Percentiles rank a stretch among this genome's conserved stretches.
Evolutionary conservation across 371 early-diverging fungal genomes (phyloP).

Genomic region (Actinomortierella wolfii): DNA sequence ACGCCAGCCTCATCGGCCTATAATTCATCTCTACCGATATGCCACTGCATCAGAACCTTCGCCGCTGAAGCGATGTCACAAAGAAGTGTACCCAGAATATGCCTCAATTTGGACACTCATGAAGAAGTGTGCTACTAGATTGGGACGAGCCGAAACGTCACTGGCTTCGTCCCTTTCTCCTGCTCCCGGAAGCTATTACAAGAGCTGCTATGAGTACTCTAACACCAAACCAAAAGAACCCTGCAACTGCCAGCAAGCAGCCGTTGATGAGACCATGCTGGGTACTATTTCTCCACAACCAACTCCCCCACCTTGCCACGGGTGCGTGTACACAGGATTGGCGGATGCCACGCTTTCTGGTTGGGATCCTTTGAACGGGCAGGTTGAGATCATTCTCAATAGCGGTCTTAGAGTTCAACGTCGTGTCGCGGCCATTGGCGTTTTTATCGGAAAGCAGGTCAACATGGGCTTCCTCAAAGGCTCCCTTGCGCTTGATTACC

Average conservation of each 20-base stretch:
- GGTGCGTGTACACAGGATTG: conserved; percentile 31
- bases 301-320: conserved; percentile 11
- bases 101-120: conserved; percentile 37
- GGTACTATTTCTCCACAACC: background rate
- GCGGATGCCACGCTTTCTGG: conserved; percentile 31
- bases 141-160: conserved; percentile 5
- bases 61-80: conserved; percentile 36
- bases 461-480: conserved; percentile 46
- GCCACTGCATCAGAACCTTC: conserved; percentile 40
- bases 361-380: conserved; percentile 25
- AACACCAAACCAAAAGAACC: no score
- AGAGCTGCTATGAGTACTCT: no score
- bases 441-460: conserved; percentile 45
- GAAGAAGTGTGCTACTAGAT: conserved; percentile 33
- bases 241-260: no score
- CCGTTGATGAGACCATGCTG: no score
- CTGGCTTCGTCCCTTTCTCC: background rate
- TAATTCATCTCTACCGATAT: conserved; percentile 41
- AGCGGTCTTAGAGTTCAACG: conserved; percentile 31
- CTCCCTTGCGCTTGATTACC: conserved; percentile 19
- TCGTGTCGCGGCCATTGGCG: conserved; percentile 37
- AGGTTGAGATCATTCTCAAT: conserved; percentile 20
- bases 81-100: conserved; percentile 45
- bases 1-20: conserved; percentile 31
- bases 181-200: conserved; percentile 6